These are phyloP conservation scores for Punctularia strigosozonata DNA, from an alignment of 768 basidiomycete genomes.

Conservation along the genomic window DNA sequence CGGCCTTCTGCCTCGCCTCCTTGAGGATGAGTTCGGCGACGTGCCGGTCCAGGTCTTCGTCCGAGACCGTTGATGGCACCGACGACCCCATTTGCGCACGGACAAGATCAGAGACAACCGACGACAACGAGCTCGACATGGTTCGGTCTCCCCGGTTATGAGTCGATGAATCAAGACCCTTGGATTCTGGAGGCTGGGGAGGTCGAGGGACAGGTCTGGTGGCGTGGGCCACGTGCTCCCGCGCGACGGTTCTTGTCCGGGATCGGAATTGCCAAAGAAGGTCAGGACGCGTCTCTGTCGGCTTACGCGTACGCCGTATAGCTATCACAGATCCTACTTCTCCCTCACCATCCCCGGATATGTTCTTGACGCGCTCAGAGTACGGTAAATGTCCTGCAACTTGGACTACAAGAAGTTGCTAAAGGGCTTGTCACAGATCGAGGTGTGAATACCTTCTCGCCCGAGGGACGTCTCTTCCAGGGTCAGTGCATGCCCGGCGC, in stretches of 20 bases:
- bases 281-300: background rate
- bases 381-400: constrained; percentile 42
- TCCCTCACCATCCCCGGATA: constrained; percentile 21
- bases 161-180: background rate
- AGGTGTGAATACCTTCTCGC: constrained; percentile 98
- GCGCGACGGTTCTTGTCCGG: too few relatives aligned
- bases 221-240: too few relatives aligned
- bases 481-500: constrained; percentile 34
- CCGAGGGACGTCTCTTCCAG: constrained; percentile 97
- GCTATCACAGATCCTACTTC: constrained; percentile 1
- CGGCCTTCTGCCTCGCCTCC: constrained; percentile 89
- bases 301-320: background rate
- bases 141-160: too few relatives aligned
- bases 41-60: constrained; percentile 84
- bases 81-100: constrained; percentile 69
- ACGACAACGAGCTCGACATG: constrained; percentile 52
- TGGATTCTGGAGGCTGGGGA: background rate
- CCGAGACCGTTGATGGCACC: constrained; percentile 43
- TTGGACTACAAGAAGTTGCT: too few relatives aligned
- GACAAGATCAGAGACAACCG: constrained; percentile 74
- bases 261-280: background rate
- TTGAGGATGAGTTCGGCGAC: constrained; percentile 86
- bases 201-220: too few relatives aligned
- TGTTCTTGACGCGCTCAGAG: constrained; percentile 95
- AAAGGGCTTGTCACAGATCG: constrained; percentile 61